phyloP scores from a whole-genome alignment of 345 rosid species.

The Bretschneidera sinensis region DNA sequence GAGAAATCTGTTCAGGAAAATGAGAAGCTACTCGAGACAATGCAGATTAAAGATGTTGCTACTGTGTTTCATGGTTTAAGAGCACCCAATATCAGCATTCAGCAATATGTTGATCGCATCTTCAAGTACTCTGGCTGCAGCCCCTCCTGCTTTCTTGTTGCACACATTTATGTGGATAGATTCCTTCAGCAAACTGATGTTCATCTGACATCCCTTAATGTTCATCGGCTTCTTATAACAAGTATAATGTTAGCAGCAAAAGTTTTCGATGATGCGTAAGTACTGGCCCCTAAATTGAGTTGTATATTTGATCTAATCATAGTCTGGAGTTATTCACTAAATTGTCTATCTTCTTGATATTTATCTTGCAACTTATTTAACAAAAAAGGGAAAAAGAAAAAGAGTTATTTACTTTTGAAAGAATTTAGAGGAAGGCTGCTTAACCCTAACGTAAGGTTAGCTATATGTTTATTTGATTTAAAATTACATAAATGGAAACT shows the following conservation, averaged over 20 bases:
- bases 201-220: slow-evolving; percentile 59
- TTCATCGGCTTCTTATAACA: slow-evolving; percentile 82
- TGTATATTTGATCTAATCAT: too few species aligned
- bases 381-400: too few species aligned
- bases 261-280: slow-evolving; percentile 80
- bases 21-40: slow-evolving; percentile 32
- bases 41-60: slow-evolving; percentile 24
- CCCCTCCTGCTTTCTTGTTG: slow-evolving; percentile 84
- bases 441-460: too few species aligned
- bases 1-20: slow-evolving; percentile 51
- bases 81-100: slow-evolving; percentile 58
- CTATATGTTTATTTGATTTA: too few species aligned
- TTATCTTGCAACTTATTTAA: too few species aligned
- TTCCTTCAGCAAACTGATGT: slow-evolving; percentile 44
- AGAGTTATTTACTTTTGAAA: too few species aligned
- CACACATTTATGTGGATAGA: slow-evolving; percentile 65
- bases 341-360: too few species aligned
- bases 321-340: too few species aligned
- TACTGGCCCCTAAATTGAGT: background rate
- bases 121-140: slow-evolving; percentile 85
- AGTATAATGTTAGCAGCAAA: slow-evolving; percentile 83
- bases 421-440: too few species aligned
- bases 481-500: too few species aligned
- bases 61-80: slow-evolving; percentile 65
- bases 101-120: slow-evolving; percentile 68